Evolutionary conservation across 2,329 filamentous ascomycete species (phyloP), one percentile per base, ranked within the genome.

Genomic region (Phaeosphaeriaceae sp.): DNA sequence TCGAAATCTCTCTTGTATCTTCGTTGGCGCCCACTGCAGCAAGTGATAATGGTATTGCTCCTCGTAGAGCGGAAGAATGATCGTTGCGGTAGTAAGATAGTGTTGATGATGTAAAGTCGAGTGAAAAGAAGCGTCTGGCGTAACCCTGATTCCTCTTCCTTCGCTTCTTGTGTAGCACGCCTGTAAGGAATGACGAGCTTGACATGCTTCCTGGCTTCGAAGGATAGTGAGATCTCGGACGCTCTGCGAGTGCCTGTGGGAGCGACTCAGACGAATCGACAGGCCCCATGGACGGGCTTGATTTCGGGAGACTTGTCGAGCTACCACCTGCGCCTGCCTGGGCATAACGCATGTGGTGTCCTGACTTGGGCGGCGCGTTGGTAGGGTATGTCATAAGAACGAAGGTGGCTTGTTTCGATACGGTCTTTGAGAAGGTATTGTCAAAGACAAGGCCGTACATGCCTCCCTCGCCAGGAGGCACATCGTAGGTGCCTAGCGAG

Each of bases 381-480:
- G 93, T 94, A 10, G 94, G 94, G 72, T 98, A 97, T 42, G 93
- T 98, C 76, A 98, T 86, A 53, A 99, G 87, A 35, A 97, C 94
- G 72, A 99, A 92, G 8, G 94, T 98, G 21, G 93, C 93, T 28
- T 91, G 97, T 81, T 99, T 99, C 54, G 94, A 95, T 17, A 79
- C 73, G 90, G 92, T 77, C 81, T 97, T 98, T 60, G 94, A 97
- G 77, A 99, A 99, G 26, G 95, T 99, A 75, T 99, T 99, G 86
- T 99, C 95, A 74, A 99, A 97, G 30, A 98, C 93, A 61, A 99
- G 83, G 56, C 94, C 95, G 76, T 97, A 99, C 88, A 97, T 97
- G 73, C 95, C 95, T 23, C 89, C 92, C 64, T 95, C 88, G 32
- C 88, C 88, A 8, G 82, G 72, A 0, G 83, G 82, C 23, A 98